Conservation (phyloP, 805 yeast genomes). For the Myxozyma lipomycoides region DNA sequence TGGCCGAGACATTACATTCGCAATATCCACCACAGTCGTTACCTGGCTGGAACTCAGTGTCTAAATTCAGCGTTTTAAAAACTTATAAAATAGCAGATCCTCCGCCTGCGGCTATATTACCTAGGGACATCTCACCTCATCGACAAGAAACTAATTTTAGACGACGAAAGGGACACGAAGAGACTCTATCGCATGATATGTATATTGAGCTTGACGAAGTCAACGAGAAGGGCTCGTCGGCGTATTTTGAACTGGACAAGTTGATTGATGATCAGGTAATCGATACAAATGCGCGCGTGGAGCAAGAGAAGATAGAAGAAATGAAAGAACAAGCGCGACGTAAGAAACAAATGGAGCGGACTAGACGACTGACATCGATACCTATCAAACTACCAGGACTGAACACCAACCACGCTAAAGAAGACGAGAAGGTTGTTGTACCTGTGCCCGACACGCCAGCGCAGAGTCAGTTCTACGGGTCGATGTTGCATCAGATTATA, state of each 20-base stretch:
- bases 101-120: not conserved
- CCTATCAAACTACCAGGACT: not conserved
- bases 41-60: conserved; percentile 31
- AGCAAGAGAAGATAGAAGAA: conserved; percentile 4
- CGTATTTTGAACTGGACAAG: conserved; percentile 6
- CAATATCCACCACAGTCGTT: conserved; percentile 28
- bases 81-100: conserved; percentile 11
- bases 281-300: conserved; percentile 13
- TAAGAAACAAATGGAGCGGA: conserved; percentile 1
- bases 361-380: not conserved
- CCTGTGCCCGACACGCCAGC: not conserved
- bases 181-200: conserved; percentile 10
- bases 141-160: not conserved
- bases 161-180: not conserved
- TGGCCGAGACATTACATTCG: conserved; percentile 25
- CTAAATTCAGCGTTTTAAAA: conserved; percentile 38
- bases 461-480: conserved; percentile 4
- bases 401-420: not conserved
- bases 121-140: not conserved
- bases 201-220: conserved; percentile 22
- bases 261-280: conserved; percentile 8
- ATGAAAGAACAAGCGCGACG: not conserved
- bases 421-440: not conserved
- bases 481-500: conserved; percentile 5
- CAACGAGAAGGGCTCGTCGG: conserved; percentile 2